Evolutionary conservation across 2,329 filamentous ascomycete genomes (phyloP).

Genomic region (Fusarium continuum): DNA sequence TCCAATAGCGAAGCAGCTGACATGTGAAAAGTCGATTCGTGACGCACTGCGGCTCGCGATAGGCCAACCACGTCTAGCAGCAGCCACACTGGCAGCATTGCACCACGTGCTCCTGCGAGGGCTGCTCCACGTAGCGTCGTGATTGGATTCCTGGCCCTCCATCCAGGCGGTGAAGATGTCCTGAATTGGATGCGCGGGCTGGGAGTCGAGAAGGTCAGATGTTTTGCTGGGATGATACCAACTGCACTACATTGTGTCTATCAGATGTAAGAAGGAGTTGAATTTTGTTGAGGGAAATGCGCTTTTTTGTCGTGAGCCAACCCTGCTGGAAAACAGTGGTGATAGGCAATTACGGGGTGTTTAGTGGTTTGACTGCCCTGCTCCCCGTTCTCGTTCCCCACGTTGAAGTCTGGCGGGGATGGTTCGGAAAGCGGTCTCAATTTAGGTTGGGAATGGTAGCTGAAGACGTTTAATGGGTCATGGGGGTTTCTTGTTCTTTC

Average conservation of each 20-base stretch:
- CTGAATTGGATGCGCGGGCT: conserved; percentile 11
- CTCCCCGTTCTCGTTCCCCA: too few species aligned
- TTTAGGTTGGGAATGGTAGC: neutral
- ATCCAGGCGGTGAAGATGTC: conserved; percentile 28
- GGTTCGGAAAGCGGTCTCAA: conserved; percentile 28
- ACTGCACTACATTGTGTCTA: too few species aligned
- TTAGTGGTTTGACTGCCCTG: conserved; percentile 9
- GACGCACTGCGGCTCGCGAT: conserved; percentile 16
- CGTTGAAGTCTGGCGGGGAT: conserved; percentile 25
- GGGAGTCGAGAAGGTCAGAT: conserved; percentile 13
- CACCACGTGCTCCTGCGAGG: conserved; percentile 30
- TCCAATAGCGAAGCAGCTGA: conserved; percentile 24
- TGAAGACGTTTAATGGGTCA: conserved; percentile 11
- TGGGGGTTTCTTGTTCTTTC: conserved; percentile 11
- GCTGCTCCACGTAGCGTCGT: neutral
- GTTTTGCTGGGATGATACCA: neutral
- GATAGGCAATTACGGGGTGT: conserved; percentile 2
- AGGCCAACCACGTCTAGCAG: neutral
- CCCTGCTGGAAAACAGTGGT: neutral
- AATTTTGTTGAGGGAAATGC: conserved; percentile 2
- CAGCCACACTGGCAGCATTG: conserved; percentile 19
- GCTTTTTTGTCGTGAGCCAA: neutral
- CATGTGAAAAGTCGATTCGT: conserved; percentile 35
- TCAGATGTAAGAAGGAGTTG: neutral
- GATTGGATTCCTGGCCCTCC: conserved; percentile 21